Conservation (phyloP, 2,329 filamentous ascomycete species). For the Colletotrichum sp. region DNA sequence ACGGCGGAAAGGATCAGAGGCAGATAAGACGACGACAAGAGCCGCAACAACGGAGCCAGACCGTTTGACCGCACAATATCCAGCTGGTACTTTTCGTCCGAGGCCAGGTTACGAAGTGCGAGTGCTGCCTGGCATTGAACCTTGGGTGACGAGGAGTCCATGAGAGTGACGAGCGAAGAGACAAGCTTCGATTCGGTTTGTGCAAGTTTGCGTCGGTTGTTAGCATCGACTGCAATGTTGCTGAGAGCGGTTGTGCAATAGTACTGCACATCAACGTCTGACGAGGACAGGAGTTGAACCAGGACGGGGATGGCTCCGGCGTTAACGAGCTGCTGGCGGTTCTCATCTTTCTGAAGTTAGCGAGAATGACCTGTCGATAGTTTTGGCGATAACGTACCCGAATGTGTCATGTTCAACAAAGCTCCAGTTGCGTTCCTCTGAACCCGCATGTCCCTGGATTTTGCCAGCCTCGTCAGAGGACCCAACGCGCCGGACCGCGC, state of each 20-base stretch:
- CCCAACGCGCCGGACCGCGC: constrained; percentile 91
- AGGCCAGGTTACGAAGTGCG: constrained; percentile 91
- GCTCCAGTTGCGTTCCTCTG: constrained; percentile 97
- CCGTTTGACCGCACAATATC: constrained; percentile 94
- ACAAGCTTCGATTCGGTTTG: constrained; percentile 91
- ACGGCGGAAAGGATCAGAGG: constrained; percentile 96
- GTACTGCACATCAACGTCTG: constrained; percentile 97
- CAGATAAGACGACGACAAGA: constrained; percentile 93
- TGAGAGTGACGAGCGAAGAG: constrained; percentile 91
- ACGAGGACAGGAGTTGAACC: constrained; percentile 89
- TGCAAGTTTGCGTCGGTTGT: constrained; percentile 88
- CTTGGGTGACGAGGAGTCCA: constrained; percentile 97
- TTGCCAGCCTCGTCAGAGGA: constrained; percentile 88
- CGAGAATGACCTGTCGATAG: neutral
- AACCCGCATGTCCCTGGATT: constrained; percentile 98
- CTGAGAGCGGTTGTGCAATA: constrained; percentile 98
- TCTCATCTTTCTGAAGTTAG: constrained; percentile 72
- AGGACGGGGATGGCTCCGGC: constrained; percentile 97
- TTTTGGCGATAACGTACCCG: constrained; percentile 63
- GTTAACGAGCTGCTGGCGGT: constrained; percentile 95
- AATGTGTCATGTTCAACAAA: constrained; percentile 98
- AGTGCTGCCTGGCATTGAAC: constrained; percentile 97
- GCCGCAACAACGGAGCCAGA: constrained; percentile 81
- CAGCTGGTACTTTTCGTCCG: constrained; percentile 97
- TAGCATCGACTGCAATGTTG: constrained; percentile 95